phyloP scores from a whole-genome alignment of 179 eudicot species.

The Spinacia oleracea region DNA sequence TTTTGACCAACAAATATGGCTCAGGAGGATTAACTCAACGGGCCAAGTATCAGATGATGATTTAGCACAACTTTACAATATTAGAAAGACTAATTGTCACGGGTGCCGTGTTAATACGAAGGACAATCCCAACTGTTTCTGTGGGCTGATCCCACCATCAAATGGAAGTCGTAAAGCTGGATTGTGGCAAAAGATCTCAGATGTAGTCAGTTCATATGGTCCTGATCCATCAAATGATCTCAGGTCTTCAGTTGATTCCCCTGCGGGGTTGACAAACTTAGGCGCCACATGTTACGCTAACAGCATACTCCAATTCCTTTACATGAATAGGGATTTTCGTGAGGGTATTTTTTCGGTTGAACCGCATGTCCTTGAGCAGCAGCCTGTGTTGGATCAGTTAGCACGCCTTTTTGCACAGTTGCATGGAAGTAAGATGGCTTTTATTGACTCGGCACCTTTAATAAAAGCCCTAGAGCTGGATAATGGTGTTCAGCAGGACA shows the following conservation, averaged over 20 bases:
- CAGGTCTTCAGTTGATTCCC: constrained; percentile 56
- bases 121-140: constrained; percentile 95
- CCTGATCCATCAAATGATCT: constrained; percentile 75
- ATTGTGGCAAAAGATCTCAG: constrained; percentile 88
- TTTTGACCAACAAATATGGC: constrained; percentile 8
- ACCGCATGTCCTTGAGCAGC: constrained; percentile 65
- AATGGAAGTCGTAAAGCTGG: constrained; percentile 90
- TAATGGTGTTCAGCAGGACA: constrained; percentile 96
- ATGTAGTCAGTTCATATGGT: constrained; percentile 64
- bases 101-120: constrained; percentile 90
- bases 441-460: constrained; percentile 93
- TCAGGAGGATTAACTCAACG: constrained; percentile 67
- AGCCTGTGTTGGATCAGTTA: constrained; percentile 86
- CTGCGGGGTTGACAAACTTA: constrained; percentile 91
- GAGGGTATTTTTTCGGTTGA: constrained; percentile 86
- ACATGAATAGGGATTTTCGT: constrained; percentile 80
- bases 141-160: constrained; percentile 77
- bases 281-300: constrained; percentile 99
- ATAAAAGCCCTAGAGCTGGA: constrained; percentile 88
- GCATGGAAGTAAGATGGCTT: constrained; percentile 79
- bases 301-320: constrained; percentile 90
- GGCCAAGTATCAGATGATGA: constrained; percentile 67
- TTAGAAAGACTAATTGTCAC: constrained; percentile 73
- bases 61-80: constrained; percentile 70
- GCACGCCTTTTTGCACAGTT: constrained; percentile 89